Conservation (phyloP, 345 rosid species). For the Psidium friedrichsthalianum region DNA sequence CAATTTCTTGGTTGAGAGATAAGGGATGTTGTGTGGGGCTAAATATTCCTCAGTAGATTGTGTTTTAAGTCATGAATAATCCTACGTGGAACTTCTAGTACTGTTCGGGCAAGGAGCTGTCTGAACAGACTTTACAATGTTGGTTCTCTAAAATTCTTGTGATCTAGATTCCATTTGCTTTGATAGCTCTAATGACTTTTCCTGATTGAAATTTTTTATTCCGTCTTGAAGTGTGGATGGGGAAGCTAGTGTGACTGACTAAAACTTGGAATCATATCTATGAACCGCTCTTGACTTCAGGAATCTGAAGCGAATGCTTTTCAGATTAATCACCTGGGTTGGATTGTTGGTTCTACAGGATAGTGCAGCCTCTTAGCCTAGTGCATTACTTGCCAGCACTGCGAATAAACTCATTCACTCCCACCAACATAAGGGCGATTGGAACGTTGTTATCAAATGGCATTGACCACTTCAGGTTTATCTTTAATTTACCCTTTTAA, state of each 20-base stretch:
- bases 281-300: neutral
- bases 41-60: neutral
- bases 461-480: neutral
- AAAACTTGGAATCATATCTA: neutral
- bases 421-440: neutral
- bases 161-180: neutral
- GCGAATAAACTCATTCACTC: neutral
- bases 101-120: neutral
- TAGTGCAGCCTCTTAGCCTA: neutral
- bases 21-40: neutral
- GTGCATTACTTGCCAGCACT: neutral
- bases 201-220: neutral
- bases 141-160: neutral
- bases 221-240: neutral
- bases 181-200: neutral
- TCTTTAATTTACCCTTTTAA: neutral
- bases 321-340: neutral
- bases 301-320: neutral
- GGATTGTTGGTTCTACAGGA: neutral
- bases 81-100: neutral
- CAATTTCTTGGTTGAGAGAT: neutral
- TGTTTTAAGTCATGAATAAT: neutral
- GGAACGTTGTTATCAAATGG: neutral
- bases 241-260: neutral
- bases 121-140: neutral